Base-by-base conservation (phyloP, 306 rosid genomes). In the Pyrus communis region DNA sequence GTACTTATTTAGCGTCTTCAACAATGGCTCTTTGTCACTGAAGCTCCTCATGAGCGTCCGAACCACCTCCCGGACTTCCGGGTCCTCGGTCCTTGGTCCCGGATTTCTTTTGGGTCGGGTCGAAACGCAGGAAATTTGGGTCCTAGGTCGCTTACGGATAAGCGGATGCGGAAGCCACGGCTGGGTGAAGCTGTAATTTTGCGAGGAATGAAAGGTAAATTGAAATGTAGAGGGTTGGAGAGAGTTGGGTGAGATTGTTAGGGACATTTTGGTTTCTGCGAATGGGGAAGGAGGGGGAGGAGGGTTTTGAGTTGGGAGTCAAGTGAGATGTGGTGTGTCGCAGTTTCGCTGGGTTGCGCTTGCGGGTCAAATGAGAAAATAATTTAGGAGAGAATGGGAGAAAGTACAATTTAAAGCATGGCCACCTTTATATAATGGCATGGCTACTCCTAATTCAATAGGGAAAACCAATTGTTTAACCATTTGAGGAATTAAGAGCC, bases 1-100 rank as follows among this genome's bases (percentile, higher is more conserved):
- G 27, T 87, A 86, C 90, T 94, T 89, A 82, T 87, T 86, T 74
- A 89, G 77, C 5, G 98, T 89, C 86, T 87, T 94, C 75, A 84
- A 66, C 31, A 89, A 23, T 9, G 97, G 97, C 85, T 92, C 97
- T 80, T 79, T 87, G 79, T 88, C 93, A 64, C 81, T 87, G 77
- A 88, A 83, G 73, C 85, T 89, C 71, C 84, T 76, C 70, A 89
- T 35, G 13, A 95, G 80, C 71, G 33, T 46, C 28, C 89, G 89
- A 75, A 92, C 97, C 70, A 92, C 81, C 73, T 89, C 93, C 25
- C 61, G 84, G 9, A 90, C 85, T 73, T 95, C 98, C 21, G 88
- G 87, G 11, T 74, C 75, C 18, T 86, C 87, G 61, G 25, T 30
- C 18, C 59, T 72, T 3, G 59, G 35, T 38, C 67, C 72, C 13